Evolutionary conservation across 2,329 filamentous ascomycete genomes (phyloP), one percentile per base, ranked within the genome.

Genomic region (Ophiostoma quercus): DNA sequence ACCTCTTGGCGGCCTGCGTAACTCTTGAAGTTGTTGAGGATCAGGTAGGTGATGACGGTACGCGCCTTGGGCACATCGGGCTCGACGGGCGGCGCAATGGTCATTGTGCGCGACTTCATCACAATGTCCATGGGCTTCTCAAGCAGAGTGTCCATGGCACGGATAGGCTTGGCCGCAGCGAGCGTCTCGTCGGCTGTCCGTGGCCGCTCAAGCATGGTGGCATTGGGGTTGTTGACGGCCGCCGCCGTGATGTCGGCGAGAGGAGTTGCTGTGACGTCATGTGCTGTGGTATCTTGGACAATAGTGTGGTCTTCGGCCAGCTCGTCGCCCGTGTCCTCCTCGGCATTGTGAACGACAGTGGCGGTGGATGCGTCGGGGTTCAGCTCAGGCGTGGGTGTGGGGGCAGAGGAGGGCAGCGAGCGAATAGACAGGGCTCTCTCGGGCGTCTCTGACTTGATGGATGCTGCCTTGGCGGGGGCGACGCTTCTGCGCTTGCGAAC

Each of bases 1-100:
- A 99, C 95, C 80, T 96, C 90, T 79, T 99, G 95, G 72, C 91
- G 85, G 3, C 95, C 95, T 19, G 95, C 95, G 78, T 99, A 99
- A 82, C 94, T 98, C 82, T 99, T 99, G 87, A 99, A 99, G 80
- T 99, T 99, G 74, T 88, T 96, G 74, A 99, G 84, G 71, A 96
- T 89, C 67, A 99, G 84, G 77, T 97, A 92, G 22, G 92, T 95
- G 74, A 99, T 94, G 69, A 98, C 94, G 73, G 95, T 94, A 68
- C 95, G 90, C 68, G 92, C 84, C 78, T 94, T 96, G 1, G 93
- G 91, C 0, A 86, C 88, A 0, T 85, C 87, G 34, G 92, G 88
- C 77, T 96, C 91, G 62, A 73, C 69, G 2, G 92, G 87, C n/a
- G 88, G 80, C 0, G 86, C 85, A 34, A 88, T 83, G 1, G 87